Evolutionary conservation across 345 rosid genomes (phyloP), one percentile per base, ranked within the genome.

Genomic region (Rubroshorea leprosula): DNA sequence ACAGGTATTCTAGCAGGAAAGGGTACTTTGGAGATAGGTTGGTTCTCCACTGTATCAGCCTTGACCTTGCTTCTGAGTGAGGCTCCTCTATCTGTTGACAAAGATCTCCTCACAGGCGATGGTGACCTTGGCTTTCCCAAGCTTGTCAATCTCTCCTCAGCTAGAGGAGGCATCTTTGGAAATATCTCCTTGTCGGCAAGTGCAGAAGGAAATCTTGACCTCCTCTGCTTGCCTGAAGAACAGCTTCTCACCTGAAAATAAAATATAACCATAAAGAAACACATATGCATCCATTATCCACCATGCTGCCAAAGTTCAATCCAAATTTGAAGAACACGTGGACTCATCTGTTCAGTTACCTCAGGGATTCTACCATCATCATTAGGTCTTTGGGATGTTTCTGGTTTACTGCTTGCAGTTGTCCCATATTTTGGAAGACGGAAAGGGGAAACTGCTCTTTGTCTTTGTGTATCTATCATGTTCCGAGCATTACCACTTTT

Each of bases 401-500:
- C 96, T 31, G 80, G 65, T 77, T 84, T 92, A 38, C 44, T 61
- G 68, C 27, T 72, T 45, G 67, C 26, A 50, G 57, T 73, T 4
- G 62, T 27, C 54, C 84, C 91, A 56, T 53, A 62, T 72, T 81
- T 81, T 23, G 87, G 85, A 74, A 84, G 38, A 38, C 77, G 80
- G 68, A 78, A 92, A 54, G 98, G 98, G 57, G 97, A 92, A 79
- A 83, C 86, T 7, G 98, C 81, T 72, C 98, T 84, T 31, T 78
- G 26, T 70, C 65, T 89, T 64, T 83, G 96, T 55, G 74, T 43
- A 65, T 89, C 98, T 47, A 70, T 7, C 24, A 71, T 61, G 72
- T 45, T 80, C 39, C 80, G 73, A 29, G 49, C 44, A 56, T 64
- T 72, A 44, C 76, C 77, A 26, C 49, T 62, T 72, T 76, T 86